A percentile compares a stretch with the other conserved stretches of the same genome.
phyloP scores from a whole-genome alignment of 768 basidiomycete species.

The Tylopilus rubrobrunneus region DNA sequence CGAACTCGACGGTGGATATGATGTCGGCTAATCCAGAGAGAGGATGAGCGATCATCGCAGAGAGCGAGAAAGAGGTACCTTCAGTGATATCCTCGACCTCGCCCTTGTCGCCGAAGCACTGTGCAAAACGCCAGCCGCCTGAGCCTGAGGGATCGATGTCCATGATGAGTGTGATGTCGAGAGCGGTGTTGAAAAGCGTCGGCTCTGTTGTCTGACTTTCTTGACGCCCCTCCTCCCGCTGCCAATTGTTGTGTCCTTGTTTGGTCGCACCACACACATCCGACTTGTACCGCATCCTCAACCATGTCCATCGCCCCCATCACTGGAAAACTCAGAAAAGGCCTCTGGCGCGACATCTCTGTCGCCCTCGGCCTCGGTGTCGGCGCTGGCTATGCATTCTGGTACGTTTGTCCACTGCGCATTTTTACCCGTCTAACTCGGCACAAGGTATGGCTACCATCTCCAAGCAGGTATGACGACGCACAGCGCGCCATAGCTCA shows the following conservation, averaged over 20 bases:
- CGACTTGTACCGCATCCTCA: conserved; percentile 28
- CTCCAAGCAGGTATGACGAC: conserved; percentile 61
- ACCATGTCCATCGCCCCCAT: conserved; percentile 86
- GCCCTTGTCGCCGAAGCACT: conserved; percentile 99
- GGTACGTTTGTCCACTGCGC: conserved; percentile 49
- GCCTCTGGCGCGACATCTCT: conserved; percentile 82
- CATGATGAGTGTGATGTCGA: conserved; percentile 43
- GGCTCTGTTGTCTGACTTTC: conserved; percentile 5
- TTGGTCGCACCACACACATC: conserved; percentile 23
- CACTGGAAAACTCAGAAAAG: conserved; percentile 90
- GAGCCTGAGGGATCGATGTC: conserved; percentile 81
- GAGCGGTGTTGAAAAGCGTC: conserved; percentile 12
- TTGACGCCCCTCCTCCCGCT: conserved; percentile 18
- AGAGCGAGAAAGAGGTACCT: conserved; percentile 48
- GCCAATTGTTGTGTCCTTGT: conserved; percentile 32
- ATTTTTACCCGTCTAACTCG: conserved; percentile 23
- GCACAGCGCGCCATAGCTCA: conserved; percentile 2
- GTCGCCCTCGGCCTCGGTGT: conserved; percentile 74
- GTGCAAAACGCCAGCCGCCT: conserved; percentile 97
- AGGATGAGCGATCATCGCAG: conserved; percentile 14
- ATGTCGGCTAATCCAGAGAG: conserved; percentile 79
- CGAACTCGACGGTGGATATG: conserved; percentile 99
- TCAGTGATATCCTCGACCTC: conserved; percentile 99
- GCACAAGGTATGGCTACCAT: conserved; percentile 75
- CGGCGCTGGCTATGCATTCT: conserved; percentile 73